These are phyloP conservation scores for Phytophthora capsici DNA, from an alignment of 352 stramenopile species.

Conservation along the genomic window DNA sequence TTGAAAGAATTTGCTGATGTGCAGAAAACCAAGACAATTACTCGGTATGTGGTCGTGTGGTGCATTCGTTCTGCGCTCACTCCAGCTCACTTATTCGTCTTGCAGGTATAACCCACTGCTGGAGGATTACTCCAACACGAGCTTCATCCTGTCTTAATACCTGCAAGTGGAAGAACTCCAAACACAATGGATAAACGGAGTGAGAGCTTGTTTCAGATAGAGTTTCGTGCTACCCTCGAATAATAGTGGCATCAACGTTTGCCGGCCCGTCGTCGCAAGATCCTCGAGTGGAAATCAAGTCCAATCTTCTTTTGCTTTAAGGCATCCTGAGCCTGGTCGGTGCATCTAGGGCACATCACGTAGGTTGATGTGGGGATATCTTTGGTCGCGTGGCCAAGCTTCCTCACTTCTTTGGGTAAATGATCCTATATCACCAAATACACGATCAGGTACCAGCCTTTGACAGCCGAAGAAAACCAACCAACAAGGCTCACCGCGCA, in stretches of 20 bases:
- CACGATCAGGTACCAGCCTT: neutral
- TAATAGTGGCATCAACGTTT: constrained; percentile 20
- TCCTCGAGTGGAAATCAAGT: constrained; percentile 35
- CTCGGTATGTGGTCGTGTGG: constrained; percentile 46
- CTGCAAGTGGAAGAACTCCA: constrained; percentile 9
- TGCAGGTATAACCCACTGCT: constrained; percentile 89
- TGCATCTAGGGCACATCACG: constrained; percentile 64
- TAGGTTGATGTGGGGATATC: constrained; percentile 69
- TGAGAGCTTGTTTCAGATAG: constrained; percentile 21
- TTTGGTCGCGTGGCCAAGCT: constrained; percentile 49
- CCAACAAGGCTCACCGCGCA: constrained; percentile 51
- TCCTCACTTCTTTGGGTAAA: constrained; percentile 48
- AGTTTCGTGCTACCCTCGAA: constrained; percentile 7
- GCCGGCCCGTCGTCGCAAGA: constrained; percentile 36
- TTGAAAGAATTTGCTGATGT: constrained; percentile 82
- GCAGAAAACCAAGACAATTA: constrained; percentile 84
- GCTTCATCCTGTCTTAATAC: constrained; percentile 84
- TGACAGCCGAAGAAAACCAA: neutral
- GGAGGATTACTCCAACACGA: constrained; percentile 92
- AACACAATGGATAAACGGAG: neutral
- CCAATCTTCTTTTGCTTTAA: constrained; percentile 58
- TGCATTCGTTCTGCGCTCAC: constrained; percentile 2
- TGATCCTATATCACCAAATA: constrained; percentile 42
- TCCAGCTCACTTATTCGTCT: neutral
- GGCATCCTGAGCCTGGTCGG: constrained; percentile 38